Evolutionary conservation across 345 rosid genomes (phyloP), one percentile per base, ranked within the genome.

Genomic region (Raphanus raphanistrum): DNA sequence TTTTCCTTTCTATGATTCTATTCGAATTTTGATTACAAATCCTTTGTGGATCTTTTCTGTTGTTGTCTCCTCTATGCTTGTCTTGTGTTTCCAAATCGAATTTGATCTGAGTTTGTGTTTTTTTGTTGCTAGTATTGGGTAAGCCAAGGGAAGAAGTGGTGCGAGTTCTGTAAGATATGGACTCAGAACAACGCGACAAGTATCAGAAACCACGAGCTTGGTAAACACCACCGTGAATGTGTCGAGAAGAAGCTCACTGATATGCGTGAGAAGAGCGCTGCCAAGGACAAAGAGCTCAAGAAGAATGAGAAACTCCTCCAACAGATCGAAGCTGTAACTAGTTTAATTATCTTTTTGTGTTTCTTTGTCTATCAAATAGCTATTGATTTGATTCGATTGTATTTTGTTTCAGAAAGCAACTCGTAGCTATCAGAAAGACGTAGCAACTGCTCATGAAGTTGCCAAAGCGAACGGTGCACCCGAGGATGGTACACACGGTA

Each of bases 71-170:
- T 35, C 41, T 6, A 3, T 3, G 17, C n/a, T 60, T 61, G n/a
- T 58, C 66, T 43, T 31, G 31, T 32, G 21, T 15, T 63, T 74
- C 32, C 60, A 55, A 33, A 68, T 38, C 55, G 48, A 61, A 17
- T 65, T 63, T 73, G 63, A 77, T 70, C 25, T 33, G 38, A 61
- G 66, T 4, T 61, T 33, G 48, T 17, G 3, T 55, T 63, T 41
- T 66, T 2, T 4, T 16, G 1, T 45, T n/a, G n/a, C n/a, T n/a
- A 94, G 99, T 94, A 85, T 80, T 90, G 99, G 99, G 98, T 94
- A 33, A 92, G 98, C 68, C 98, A 94, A 79, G 98, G 98, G 15
- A 94, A 94, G 63, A 90, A 94, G 84, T 94, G 97, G 98, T 94
- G 99, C 32, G 97, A 94, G 33, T 88, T 89, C 85, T 94, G 99